phyloP scores from a whole-genome alignment of 352 stramenopile genomes.

The Salisapilia sapeloensis region DNA sequence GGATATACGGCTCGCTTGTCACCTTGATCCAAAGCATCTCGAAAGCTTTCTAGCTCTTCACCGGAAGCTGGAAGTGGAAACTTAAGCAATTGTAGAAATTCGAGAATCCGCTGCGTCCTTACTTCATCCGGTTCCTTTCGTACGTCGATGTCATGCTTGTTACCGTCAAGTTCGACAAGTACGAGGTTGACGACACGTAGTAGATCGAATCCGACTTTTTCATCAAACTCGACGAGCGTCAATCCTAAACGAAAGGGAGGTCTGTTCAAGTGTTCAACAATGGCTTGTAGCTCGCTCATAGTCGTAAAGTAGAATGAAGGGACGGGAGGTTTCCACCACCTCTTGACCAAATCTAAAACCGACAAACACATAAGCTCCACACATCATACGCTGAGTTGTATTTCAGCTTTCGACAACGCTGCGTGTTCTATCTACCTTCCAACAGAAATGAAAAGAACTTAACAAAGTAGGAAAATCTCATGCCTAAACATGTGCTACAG shows the following conservation, averaged over 20 bases:
- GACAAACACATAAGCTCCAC: too few species aligned
- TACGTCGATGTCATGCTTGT: slow-evolving; percentile 72
- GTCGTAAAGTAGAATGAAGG: slow-evolving; percentile 1
- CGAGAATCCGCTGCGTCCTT: slow-evolving; percentile 65
- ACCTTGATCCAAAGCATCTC: slow-evolving; percentile 58
- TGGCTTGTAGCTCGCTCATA: slow-evolving; percentile 86
- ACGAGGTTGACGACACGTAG: slow-evolving; percentile 90
- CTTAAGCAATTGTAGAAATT: slow-evolving; percentile 90
- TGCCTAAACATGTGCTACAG: too few species aligned
- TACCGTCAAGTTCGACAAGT: slow-evolving; percentile 73
- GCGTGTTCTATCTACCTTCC: too few species aligned
- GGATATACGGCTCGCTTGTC: slow-evolving; percentile 82
- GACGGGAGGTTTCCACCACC: not conserved
- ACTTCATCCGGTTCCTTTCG: slow-evolving; percentile 64
- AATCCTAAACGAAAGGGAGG: slow-evolving; percentile 82
- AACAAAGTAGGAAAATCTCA: too few species aligned
- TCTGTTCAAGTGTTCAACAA: slow-evolving; percentile 88
- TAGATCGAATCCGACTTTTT: slow-evolving; percentile 87
- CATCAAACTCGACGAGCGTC: slow-evolving; percentile 86
- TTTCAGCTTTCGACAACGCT: too few species aligned
- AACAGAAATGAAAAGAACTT: too few species aligned
- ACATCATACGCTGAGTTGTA: too few species aligned
- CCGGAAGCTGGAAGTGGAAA: slow-evolving; percentile 50
- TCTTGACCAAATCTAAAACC: too few species aligned
- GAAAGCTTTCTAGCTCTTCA: slow-evolving; percentile 50